phyloP scores from a whole-genome alignment of 208 protist species.

The Trypanosoma scelopori region DNA sequence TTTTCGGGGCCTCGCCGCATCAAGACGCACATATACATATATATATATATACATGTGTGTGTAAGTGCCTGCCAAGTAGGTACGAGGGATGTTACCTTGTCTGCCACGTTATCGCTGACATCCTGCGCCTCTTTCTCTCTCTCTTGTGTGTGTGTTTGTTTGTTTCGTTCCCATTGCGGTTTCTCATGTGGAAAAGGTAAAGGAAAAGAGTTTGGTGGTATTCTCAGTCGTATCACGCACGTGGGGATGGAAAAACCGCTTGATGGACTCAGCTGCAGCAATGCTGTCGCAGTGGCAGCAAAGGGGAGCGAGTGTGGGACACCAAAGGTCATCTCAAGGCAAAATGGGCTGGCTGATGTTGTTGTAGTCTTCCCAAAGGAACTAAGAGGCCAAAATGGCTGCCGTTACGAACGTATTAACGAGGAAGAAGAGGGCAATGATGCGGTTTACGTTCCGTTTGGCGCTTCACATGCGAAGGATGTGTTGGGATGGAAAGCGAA shows the following conservation, averaged over 20 bases:
- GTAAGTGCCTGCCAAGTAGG: too few species aligned
- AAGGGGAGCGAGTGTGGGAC: neutral
- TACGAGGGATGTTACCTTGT: too few species aligned
- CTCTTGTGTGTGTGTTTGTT: too few species aligned
- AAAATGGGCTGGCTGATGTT: neutral
- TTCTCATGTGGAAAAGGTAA: too few species aligned
- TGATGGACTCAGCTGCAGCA: neutral
- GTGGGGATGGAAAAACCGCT: constrained; percentile 1
- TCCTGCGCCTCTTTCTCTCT: too few species aligned
- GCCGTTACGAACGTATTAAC: constrained; percentile 8
- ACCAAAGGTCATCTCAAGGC: neutral
- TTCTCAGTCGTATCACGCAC: neutral
- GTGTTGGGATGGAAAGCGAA: constrained; percentile 19
- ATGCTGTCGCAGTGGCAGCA: neutral
- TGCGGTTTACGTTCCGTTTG: constrained; percentile 13
- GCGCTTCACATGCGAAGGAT: neutral
- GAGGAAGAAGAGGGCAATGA: neutral
- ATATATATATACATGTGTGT: neutral
- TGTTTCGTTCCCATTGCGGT: too few species aligned
- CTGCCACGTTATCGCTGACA: too few species aligned
- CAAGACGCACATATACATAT: neutral
- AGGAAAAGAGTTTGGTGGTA: too few species aligned
- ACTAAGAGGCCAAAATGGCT: neutral
- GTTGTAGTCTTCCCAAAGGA: constrained; percentile 4
- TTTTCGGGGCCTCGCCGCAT: constrained; percentile 1